Percentiles rank a stretch among this genome's conserved stretches.
phyloP scores from a whole-genome alignment of 176 grass and related monocot species.

The Lolium rigidum region DNA sequence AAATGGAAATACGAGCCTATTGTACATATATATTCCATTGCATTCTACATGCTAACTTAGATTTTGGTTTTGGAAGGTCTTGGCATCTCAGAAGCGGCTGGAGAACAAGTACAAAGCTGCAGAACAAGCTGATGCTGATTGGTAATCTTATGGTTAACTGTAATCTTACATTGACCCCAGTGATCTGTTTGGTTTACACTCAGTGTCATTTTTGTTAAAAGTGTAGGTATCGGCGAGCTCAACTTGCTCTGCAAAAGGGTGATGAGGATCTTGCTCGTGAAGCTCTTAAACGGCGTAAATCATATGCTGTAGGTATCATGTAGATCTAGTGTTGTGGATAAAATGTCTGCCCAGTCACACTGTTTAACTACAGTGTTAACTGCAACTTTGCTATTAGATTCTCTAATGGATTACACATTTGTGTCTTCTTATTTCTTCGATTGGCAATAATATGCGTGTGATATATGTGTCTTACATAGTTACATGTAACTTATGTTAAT shows the following conservation, averaged over 20 bases:
- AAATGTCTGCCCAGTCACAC: neutral
- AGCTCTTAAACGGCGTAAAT: conserved; percentile 98
- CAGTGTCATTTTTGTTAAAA: conserved; percentile 30
- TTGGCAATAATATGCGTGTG: conserved; percentile 8
- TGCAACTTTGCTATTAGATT: conserved; percentile 24
- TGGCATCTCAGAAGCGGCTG: conserved; percentile 92
- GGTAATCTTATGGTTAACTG: conserved; percentile 58
- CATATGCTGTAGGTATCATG: conserved; percentile 86
- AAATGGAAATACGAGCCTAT: neutral
- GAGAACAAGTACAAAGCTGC: conserved; percentile 99
- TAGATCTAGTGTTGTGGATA: conserved; percentile 17
- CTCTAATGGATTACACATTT: neutral
- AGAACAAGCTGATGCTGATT: conserved; percentile 81
- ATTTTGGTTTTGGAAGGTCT: conserved; percentile 70
- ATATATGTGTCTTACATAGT: neutral
- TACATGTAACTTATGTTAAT: conserved; percentile 16
- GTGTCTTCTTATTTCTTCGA: neutral
- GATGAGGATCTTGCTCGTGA: conserved; percentile 99
- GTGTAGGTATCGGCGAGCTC: conserved; percentile 87
- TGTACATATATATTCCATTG: neutral
- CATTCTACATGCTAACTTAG: conserved; percentile 15
- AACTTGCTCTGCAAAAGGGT: conserved; percentile 96
- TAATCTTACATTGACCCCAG: conserved; percentile 15
- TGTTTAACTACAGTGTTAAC: conserved; percentile 18
- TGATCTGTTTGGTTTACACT: conserved; percentile 36